These are phyloP conservation scores for Talaromyces sp. DNA, from an alignment of 2,329 filamentous ascomycete genomes.

Conservation along the genomic window DNA sequence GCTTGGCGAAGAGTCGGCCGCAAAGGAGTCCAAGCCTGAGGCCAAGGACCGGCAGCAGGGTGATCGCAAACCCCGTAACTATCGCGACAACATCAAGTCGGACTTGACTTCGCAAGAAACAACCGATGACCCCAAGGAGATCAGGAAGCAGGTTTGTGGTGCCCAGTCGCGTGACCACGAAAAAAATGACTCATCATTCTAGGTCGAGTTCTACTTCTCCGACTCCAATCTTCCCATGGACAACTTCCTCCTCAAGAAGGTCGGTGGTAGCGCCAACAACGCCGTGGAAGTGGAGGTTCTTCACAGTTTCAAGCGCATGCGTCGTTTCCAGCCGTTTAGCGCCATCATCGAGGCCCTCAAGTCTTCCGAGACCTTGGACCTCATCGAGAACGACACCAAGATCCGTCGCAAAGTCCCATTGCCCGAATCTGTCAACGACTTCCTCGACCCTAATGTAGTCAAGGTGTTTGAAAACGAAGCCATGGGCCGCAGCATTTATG, in stretches of 20 bases:
- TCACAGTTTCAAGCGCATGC: conserved; percentile 91
- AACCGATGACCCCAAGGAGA: conserved; percentile 71
- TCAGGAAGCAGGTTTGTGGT: conserved; percentile 69
- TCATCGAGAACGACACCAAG: conserved; percentile 67
- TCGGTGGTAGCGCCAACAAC: conserved; percentile 68
- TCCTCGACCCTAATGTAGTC: conserved; percentile 50
- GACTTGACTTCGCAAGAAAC: conserved; percentile 63
- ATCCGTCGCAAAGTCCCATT: conserved; percentile 72
- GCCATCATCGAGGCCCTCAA: conserved; percentile 79
- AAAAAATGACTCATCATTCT: neutral
- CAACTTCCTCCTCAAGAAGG: conserved; percentile 75
- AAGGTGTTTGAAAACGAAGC: conserved; percentile 59
- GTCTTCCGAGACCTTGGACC: conserved; percentile 66
- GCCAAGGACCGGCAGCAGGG: neutral
- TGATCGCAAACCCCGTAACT: conserved; percentile 14
- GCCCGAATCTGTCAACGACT: conserved; percentile 48
- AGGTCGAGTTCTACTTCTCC: conserved; percentile 96
- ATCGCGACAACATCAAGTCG: conserved; percentile 61
- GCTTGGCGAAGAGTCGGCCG: conserved; percentile 33
- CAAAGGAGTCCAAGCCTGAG: conserved; percentile 27
- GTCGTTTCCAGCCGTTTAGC: conserved; percentile 81
- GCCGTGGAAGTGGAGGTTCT: conserved; percentile 73
- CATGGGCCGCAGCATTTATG: conserved; percentile 76
- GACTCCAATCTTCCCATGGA: conserved; percentile 86
- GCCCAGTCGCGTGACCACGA: neutral